A percentile compares a stretch with the other conserved stretches of the same genome.
Evolutionary conservation across 2,329 filamentous ascomycete species (phyloP).

Genomic region (Eutypella sp.): DNA sequence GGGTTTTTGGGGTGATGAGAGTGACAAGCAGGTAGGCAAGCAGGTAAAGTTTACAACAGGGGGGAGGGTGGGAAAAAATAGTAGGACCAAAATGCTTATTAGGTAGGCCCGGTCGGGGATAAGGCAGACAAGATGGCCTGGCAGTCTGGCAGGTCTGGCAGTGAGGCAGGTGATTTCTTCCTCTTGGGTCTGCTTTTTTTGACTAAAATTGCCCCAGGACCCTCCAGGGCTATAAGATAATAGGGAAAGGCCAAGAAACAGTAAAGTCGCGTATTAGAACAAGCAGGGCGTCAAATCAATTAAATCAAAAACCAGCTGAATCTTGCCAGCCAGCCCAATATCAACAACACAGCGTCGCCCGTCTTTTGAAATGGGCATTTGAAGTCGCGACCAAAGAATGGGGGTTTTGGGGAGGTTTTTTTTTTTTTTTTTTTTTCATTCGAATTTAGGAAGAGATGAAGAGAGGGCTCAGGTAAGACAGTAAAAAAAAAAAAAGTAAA

Average conservation of each 20-base stretch:
- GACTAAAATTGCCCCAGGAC: neutral
- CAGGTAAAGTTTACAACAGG: neutral
- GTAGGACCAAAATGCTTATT: neutral
- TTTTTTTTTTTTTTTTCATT: too few species aligned
- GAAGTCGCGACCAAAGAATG: neutral
- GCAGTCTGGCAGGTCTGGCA: neutral
- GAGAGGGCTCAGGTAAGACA: slow-evolving; percentile 4
- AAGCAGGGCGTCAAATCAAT: too few species aligned
- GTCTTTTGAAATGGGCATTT: too few species aligned
- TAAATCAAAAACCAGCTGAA: too few species aligned
- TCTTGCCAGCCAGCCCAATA: too few species aligned
- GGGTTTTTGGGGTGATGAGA: neutral
- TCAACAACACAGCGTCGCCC: too few species aligned
- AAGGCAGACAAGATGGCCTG: neutral
- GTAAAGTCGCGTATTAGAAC: too few species aligned
- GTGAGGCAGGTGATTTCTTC: neutral
- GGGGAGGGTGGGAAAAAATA: neutral
- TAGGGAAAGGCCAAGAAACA: too few species aligned
- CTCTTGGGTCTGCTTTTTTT: neutral
- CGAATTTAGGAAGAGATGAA: slow-evolving; percentile 9
- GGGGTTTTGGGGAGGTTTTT: too few species aligned
- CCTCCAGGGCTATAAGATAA: too few species aligned
- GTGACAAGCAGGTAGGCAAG: too few species aligned
- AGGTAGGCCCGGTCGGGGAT: neutral
- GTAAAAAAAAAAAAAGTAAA: slow-evolving; percentile 19